Evolutionary conservation across 768 basidiomycete genomes (phyloP).

Genomic region (Auricularia cornea): DNA sequence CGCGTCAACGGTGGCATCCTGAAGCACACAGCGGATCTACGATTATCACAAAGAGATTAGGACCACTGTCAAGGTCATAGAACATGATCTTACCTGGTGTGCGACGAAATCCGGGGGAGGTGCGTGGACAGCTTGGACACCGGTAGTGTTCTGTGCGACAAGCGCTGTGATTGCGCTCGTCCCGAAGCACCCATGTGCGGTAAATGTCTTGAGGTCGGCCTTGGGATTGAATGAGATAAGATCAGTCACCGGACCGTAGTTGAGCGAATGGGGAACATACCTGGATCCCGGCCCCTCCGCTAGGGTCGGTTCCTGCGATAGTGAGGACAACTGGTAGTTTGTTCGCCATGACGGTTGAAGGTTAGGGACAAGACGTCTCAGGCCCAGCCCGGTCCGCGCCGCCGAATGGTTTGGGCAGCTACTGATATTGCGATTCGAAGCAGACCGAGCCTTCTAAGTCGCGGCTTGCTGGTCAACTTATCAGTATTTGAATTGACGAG

Average conservation of each 20-base stretch:
- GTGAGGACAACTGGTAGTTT: slow-evolving; percentile 42
- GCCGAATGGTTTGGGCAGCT: too few relatives aligned
- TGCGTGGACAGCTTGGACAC: slow-evolving; percentile 68
- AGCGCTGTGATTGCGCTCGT: slow-evolving; percentile 76
- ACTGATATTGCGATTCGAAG: too few relatives aligned
- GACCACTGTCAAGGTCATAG: too few relatives aligned
- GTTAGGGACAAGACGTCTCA: too few relatives aligned
- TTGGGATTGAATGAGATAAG: slow-evolving; percentile 22
- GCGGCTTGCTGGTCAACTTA: too few relatives aligned
- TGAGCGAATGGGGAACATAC: slow-evolving; percentile 27
- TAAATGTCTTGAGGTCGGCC: slow-evolving; percentile 85
- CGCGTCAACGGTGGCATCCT: slow-evolving; percentile 60
- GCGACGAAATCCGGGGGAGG: slow-evolving; percentile 61
- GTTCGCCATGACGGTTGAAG: background rate
- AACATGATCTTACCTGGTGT: slow-evolving; percentile 48
- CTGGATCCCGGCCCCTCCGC: slow-evolving; percentile 88
- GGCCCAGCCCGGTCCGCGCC: too few relatives aligned
- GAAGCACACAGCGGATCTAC: slow-evolving; percentile 62
- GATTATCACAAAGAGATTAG: slow-evolving; percentile 1
- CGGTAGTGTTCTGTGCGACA: slow-evolving; percentile 83
- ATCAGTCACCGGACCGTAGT: background rate
- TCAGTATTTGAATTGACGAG: too few relatives aligned
- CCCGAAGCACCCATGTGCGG: slow-evolving; percentile 71
- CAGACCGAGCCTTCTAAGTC: too few relatives aligned
- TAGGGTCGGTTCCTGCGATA: slow-evolving; percentile 74